Percentiles rank a stretch among this genome's conserved stretches.
phyloP scores from a whole-genome alignment of 2,329 filamentous ascomycete genomes.

The Claviceps arundinis region DNA sequence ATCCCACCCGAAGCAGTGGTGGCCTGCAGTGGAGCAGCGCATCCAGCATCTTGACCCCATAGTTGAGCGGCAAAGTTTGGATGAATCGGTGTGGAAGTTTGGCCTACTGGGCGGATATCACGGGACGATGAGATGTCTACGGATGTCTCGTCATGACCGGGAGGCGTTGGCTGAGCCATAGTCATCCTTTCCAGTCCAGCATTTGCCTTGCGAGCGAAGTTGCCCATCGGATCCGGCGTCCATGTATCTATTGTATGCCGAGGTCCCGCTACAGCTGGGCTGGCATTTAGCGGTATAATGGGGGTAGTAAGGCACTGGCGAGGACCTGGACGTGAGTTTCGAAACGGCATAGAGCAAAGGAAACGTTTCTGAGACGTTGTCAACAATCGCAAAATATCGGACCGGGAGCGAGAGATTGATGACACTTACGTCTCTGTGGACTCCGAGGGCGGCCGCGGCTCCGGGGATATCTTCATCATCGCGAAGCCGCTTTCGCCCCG shows the following conservation, averaged over 20 bases:
- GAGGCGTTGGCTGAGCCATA: slow-evolving; percentile 8
- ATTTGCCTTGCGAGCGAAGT: slow-evolving; percentile 14
- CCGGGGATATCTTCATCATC: slow-evolving; percentile 31
- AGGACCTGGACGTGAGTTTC: slow-evolving; percentile 26
- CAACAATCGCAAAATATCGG: slow-evolving; percentile 5
- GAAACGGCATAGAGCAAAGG: slow-evolving; percentile 37
- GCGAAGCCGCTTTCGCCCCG: slow-evolving; percentile 30
- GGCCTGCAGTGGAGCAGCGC: slow-evolving; percentile 18
- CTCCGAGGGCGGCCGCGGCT: slow-evolving; percentile 29
- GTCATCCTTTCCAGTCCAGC: slow-evolving; percentile 40
- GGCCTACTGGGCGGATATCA: slow-evolving; percentile 20
- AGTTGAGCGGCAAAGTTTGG: slow-evolving; percentile 43
- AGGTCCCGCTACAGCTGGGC: slow-evolving; percentile 23
- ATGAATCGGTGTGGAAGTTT: slow-evolving; percentile 48
- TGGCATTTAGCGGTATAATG: slow-evolving; percentile 27
- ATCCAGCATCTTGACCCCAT: slow-evolving; percentile 36
- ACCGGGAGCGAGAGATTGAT: background rate
- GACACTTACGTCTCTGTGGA: slow-evolving; percentile 35
- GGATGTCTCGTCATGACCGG: slow-evolving; percentile 10
- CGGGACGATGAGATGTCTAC: background rate
- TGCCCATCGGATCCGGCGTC: slow-evolving; percentile 14
- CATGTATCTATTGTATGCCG: slow-evolving; percentile 20
- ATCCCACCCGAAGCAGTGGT: slow-evolving; percentile 22
- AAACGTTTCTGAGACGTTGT: slow-evolving; percentile 34
- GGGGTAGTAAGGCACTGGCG: slow-evolving; percentile 19